Evolutionary conservation across 2,329 filamentous ascomycete species (phyloP), one percentile per base, ranked within the genome.

Genomic region (Alternaria burnsii): DNA sequence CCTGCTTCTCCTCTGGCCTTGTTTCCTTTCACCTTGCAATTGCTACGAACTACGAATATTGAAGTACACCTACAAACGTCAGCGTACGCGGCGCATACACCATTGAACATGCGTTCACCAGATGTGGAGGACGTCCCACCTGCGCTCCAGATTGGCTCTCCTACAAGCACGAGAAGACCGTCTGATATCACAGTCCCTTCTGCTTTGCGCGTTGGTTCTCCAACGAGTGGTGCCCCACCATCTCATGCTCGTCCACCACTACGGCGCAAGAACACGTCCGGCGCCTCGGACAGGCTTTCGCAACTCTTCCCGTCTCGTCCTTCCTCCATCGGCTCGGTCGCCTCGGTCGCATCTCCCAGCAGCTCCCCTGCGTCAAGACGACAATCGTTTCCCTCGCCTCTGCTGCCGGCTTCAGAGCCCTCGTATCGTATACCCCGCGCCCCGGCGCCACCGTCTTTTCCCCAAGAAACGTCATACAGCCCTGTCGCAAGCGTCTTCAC

Each of bases 301-400:
- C 74, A 76, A 55, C 67, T 78, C n/a, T 79, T 78, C 46, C 76
- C 74, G 14, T 76, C 76, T 14, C 70, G 72, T 12, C 72, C 73
- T 4, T 61, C 68, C 2, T 76, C 75, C 20, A 53, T 69, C 22
- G 69, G 67, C 1, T 73, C 75, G 20, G 54, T 69, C 22, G 69
- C 69, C 1, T 73, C 76, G 3, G 59, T 66, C 20, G 70, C 61
- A 32, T 62, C 73, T 20, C 67, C 69, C 30, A 48, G 46, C 12
- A 64, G 63, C 7, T 57, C 62, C 26, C 61, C 62, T 20, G 22
- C 59, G 3, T 73, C 73, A 38, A 68, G 69, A 57, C 66, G 72
- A 40, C 72, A 68, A 4, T 78, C 75, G 6, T 65, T 72, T 55
- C 72, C 75, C 20, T 73, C 73, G 12, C 71, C 75, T 43, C 65